Evolutionary conservation across 805 yeast genomes (phyloP).

Genomic region (Hanseniaspora taiwanica): DNA sequence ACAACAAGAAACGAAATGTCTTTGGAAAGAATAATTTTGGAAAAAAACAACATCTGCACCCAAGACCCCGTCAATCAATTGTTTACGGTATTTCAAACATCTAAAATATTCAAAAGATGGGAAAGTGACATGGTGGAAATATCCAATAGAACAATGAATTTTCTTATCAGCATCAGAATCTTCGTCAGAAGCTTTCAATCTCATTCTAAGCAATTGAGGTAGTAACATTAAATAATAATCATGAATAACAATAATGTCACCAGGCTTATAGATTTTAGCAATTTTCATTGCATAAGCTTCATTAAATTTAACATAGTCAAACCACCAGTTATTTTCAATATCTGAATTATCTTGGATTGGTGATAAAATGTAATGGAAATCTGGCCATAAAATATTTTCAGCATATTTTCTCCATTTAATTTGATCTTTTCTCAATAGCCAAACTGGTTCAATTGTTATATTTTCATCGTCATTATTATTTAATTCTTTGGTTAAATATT

Average conservation of each 20-base stretch:
- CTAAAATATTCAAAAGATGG: constrained; percentile 91
- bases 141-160: constrained; percentile 35
- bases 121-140: constrained; percentile 82
- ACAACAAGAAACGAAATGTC: constrained; percentile 87
- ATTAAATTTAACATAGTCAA: constrained; percentile 80
- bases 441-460: constrained; percentile 65
- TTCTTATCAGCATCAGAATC: constrained; percentile 40
- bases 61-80: constrained; percentile 77
- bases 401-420: constrained; percentile 81
- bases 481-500: constrained; percentile 16
- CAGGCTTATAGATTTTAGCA: constrained; percentile 60
- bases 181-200: constrained; percentile 21
- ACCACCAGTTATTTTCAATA: constrained; percentile 63
- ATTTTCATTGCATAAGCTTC: constrained; percentile 80
- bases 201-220: constrained; percentile 74
- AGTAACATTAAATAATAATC: constrained; percentile 73
- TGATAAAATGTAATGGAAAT: constrained; percentile 82
- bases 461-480: constrained; percentile 32
- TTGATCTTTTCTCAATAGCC: constrained; percentile 74
- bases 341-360: constrained; percentile 55
- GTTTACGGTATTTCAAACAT: constrained; percentile 70
- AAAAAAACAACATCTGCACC: constrained; percentile 82
- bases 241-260: constrained; percentile 87
- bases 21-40: constrained; percentile 73
- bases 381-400: constrained; percentile 86